These are phyloP conservation scores for Suillus subluteus DNA, from an alignment of 768 basidiomycete species.

Conservation along the genomic window DNA sequence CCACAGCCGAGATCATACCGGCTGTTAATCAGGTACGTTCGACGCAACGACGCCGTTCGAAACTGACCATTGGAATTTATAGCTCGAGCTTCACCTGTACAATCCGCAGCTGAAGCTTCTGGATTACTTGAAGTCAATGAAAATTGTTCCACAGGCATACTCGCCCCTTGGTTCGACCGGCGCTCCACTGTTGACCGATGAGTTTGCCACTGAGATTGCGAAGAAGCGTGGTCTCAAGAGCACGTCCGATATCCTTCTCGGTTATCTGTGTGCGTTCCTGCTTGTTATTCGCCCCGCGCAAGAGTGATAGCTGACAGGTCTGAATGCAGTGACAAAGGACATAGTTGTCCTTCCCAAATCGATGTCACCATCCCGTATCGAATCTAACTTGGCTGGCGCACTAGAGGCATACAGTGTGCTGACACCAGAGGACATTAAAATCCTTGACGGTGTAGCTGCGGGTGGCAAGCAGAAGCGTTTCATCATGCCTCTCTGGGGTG, in stretches of 20 bases:
- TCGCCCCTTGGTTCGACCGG: conserved; percentile 77
- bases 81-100: conserved; percentile 78
- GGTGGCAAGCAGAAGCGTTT: conserved; percentile 71
- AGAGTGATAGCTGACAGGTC: background rate
- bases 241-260: conserved; percentile 60
- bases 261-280: conserved; percentile 56
- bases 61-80: background rate
- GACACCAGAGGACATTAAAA: conserved; percentile 51
- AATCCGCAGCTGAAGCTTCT: conserved; percentile 74
- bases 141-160: conserved; percentile 76
- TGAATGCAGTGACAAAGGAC: conserved; percentile 59
- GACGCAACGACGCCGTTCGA: background rate
- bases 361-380: conserved; percentile 70
- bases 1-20: conserved; percentile 67
- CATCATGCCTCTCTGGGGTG: conserved; percentile 71
- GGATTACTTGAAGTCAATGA: conserved; percentile 62
- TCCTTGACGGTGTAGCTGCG: conserved; percentile 58
- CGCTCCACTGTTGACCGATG: conserved; percentile 68
- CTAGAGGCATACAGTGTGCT: conserved; percentile 49
- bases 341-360: conserved; percentile 77
- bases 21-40: conserved; percentile 69
- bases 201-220: conserved; percentile 61
- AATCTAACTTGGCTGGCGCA: conserved; percentile 59
- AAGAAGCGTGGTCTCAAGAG: conserved; percentile 51
- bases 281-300: conserved; percentile 2